Percentiles rank a stretch among this genome's conserved stretches.
These are phyloP conservation scores for Abrus precatorius DNA, from an alignment of 306 rosid genomes.

Conservation along the genomic window DNA sequence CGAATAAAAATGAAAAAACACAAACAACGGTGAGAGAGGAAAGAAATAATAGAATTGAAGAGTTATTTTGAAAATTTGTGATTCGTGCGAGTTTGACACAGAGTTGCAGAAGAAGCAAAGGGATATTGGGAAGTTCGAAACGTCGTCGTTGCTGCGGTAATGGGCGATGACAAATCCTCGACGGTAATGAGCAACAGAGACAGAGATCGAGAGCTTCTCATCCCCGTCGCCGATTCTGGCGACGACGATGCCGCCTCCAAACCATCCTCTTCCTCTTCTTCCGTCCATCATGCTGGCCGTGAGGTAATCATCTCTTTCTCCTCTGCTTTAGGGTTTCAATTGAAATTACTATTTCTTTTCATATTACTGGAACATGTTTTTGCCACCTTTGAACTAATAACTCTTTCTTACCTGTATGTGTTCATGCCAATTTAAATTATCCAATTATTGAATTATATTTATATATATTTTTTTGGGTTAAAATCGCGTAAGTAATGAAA, in stretches of 20 bases:
- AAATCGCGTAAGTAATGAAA: not conserved
- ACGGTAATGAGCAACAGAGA: conserved; percentile 71
- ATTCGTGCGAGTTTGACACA: conserved; percentile 1
- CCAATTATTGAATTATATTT: not conserved
- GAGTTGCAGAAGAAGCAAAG: conserved; percentile 38
- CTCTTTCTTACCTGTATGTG: not conserved
- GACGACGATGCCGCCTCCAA: conserved; percentile 63
- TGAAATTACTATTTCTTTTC: too few species aligned
- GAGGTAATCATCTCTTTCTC: conserved; percentile 59
- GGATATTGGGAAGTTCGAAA: conserved; percentile 27
- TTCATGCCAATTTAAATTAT: not conserved
- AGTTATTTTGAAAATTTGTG: conserved; percentile 6
- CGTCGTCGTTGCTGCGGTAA: conserved; percentile 56
- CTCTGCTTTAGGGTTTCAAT: conserved; percentile 46
- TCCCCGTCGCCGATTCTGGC: conserved; percentile 73
- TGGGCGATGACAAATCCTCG: conserved; percentile 81
- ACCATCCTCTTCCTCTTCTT: conserved; percentile 65
- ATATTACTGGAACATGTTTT: conserved; percentile 6
- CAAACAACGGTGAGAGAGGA: not conserved
- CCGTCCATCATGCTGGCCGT: conserved; percentile 74
- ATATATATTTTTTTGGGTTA: not conserved
- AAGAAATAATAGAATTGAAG: conserved; percentile 3
- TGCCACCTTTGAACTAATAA: conserved; percentile 17
- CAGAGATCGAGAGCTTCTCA: conserved; percentile 92
- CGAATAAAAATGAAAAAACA: too few species aligned